Evolutionary conservation across 768 basidiomycete species (phyloP).

Genomic region (Daedalea quercina): DNA sequence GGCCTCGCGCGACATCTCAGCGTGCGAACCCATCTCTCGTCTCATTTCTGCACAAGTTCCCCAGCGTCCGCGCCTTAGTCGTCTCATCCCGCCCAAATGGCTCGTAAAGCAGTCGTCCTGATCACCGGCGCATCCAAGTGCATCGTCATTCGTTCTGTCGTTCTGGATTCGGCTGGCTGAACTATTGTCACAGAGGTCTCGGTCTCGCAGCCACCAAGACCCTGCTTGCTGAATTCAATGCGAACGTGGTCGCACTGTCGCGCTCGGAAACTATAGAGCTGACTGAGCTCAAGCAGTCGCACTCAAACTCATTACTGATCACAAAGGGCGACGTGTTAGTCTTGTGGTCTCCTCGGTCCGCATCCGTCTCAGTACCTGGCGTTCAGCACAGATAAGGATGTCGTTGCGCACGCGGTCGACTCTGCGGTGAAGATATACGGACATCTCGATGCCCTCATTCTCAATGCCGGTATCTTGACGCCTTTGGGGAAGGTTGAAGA

Average conservation of each 20-base stretch:
- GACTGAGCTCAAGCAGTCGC: conserved; percentile 33
- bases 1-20: conserved; percentile 4
- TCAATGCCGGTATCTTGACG: conserved; percentile 80
- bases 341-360: neutral
- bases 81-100: conserved; percentile 11
- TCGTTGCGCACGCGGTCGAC: conserved; percentile 49
- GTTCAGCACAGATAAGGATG: conserved; percentile 50
- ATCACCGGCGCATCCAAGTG: conserved; percentile 86
- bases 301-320: conserved; percentile 38
- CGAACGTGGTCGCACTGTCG: conserved; percentile 71
- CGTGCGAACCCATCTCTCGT: conserved; percentile 5
- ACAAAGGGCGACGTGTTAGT: conserved; percentile 76
- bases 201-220: conserved; percentile 73
- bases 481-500: conserved; percentile 57
- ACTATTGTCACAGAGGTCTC: conserved; percentile 41
- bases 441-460: conserved; percentile 66
- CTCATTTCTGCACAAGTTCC: neutral
- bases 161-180: conserved; percentile 9
- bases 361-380: neutral
- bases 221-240: conserved; percentile 55
- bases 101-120: conserved; percentile 52
- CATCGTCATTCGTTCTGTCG: conserved; percentile 5
- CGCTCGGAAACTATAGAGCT: conserved; percentile 67
- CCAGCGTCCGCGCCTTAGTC: neutral
- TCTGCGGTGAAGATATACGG: conserved; percentile 48